These are phyloP conservation scores for Cytospora piceae DNA, from an alignment of 2,329 filamentous ascomycete species.

Conservation along the genomic window DNA sequence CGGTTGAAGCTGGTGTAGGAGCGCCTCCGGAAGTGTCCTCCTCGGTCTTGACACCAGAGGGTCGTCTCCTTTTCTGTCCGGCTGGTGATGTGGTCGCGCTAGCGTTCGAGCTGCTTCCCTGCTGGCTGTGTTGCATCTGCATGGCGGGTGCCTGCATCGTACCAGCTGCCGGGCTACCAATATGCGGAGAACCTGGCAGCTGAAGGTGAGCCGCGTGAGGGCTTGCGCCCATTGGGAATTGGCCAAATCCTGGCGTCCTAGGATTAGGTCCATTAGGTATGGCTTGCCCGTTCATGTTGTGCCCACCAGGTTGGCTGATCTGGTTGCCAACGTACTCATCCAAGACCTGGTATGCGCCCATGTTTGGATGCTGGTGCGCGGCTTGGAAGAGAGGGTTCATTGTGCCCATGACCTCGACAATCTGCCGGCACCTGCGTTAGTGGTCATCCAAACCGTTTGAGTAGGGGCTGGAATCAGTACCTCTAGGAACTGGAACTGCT, in stretches of 20 bases:
- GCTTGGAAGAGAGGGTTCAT: conserved; percentile 64
- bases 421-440: conserved; percentile 46
- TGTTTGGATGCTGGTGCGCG: conserved; percentile 47
- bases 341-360: conserved; percentile 62
- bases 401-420: conserved; percentile 68
- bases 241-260: conserved; percentile 58
- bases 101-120: conserved; percentile 67
- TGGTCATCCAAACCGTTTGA: conserved; percentile 7
- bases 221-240: conserved; percentile 63
- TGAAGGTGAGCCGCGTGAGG: conserved; percentile 63
- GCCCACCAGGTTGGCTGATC: conserved; percentile 46
- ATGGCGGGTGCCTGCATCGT: conserved; percentile 68
- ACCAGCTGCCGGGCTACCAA: conserved; percentile 64
- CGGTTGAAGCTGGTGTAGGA: conserved; percentile 50
- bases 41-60: conserved; percentile 60
- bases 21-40: conserved; percentile 54
- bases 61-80: conserved; percentile 61
- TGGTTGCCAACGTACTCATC: conserved; percentile 60
- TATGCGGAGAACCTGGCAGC: conserved; percentile 64
- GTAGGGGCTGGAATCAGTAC: conserved; percentile 42
- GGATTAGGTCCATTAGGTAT: conserved; percentile 49
- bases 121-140: conserved; percentile 70
- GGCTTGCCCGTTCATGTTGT: conserved; percentile 52
- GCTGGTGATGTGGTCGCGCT: conserved; percentile 69
- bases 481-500: conserved; percentile 68